Base-by-base conservation (phyloP, 805 yeast species). In the Aciculoconidium aculeatum region DNA sequence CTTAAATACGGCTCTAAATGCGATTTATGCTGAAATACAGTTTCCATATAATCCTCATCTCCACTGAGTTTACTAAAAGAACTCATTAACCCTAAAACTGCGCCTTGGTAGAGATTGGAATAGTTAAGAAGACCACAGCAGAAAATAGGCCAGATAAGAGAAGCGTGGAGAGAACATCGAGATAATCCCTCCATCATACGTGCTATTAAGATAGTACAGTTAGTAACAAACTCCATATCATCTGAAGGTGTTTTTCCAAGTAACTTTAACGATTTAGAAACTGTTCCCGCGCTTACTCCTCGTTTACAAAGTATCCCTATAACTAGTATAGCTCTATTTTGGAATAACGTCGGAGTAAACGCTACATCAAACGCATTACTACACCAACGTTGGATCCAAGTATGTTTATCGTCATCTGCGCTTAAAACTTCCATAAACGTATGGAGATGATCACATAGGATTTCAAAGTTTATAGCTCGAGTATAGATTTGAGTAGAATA, bases 321-420 rank as follows among this genome's bases (percentile, higher is more conserved):
- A 5, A 82, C 70, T 38, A 83, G 58, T 37, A 79, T 58, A 0
- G 87, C 83, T 31, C 90, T 64, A 4, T 75, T 72, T 42, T 81
- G 83, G 28, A 82, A 63, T 20, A 77, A 69, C 0, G 84, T 72
- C 15, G 66, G 64, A 3, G 62, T 53, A 44, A 77, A 76, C 0
- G 83, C 77, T 11, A 82, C 70, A 39, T 75, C 78, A 64, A 77
- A 61, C 4, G 80, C 71, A 40, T 72, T 69, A 20, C 80, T 66
- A 36, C 72, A 70, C 81, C 86, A 83, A 36, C 78, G 68, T 5
- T 75, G 58, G 39, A 73, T 64, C 80, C 86, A 80, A 17, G 68
- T 59, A 6, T 66, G 58, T 23, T 67, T 61, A 27, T 70, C 72
- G 5, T 65, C 67, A 1, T 59, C 47, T 3, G 66, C 55, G 10